phyloP scores from a whole-genome alignment of 75 land plant genomes.

The Cryptomeria japonica region DNA sequence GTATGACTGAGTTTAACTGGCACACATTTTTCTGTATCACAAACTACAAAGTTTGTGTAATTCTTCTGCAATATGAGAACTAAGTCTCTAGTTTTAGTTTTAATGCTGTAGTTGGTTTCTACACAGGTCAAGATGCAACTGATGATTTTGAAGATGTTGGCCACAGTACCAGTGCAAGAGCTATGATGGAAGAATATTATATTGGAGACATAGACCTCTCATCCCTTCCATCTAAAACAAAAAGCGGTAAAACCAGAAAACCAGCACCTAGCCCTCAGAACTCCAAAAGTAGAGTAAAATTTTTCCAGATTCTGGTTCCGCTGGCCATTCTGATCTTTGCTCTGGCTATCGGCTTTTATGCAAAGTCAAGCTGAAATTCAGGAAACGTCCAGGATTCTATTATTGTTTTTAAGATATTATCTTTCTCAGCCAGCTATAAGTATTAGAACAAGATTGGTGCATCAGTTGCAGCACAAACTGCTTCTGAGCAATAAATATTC shows the following conservation, averaged over 20 bases:
- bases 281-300: slow-evolving; percentile 55
- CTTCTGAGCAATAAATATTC: not conserved
- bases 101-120: not conserved
- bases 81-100: not conserved
- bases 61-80: not conserved
- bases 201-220: slow-evolving; percentile 64
- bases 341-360: slow-evolving; percentile 47
- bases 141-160: slow-evolving; percentile 87
- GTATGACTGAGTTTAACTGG: not conserved
- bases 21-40: not conserved
- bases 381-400: not conserved
- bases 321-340: slow-evolving; percentile 58
- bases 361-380: slow-evolving; percentile 23
- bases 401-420: not conserved
- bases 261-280: slow-evolving; percentile 52
- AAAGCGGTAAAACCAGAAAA: slow-evolving; percentile 55
- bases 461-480: not conserved
- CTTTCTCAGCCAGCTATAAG: not conserved
- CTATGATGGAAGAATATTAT: slow-evolving; percentile 67
- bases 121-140: slow-evolving; percentile 77
- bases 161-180: slow-evolving; percentile 61
- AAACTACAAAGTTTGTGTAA: not conserved
- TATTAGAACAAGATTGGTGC: not conserved
- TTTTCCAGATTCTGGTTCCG: slow-evolving; percentile 75
- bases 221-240: slow-evolving; percentile 51